Conservation (phyloP, 2,329 filamentous ascomycete species). For the Cadophora malorum region DNA sequence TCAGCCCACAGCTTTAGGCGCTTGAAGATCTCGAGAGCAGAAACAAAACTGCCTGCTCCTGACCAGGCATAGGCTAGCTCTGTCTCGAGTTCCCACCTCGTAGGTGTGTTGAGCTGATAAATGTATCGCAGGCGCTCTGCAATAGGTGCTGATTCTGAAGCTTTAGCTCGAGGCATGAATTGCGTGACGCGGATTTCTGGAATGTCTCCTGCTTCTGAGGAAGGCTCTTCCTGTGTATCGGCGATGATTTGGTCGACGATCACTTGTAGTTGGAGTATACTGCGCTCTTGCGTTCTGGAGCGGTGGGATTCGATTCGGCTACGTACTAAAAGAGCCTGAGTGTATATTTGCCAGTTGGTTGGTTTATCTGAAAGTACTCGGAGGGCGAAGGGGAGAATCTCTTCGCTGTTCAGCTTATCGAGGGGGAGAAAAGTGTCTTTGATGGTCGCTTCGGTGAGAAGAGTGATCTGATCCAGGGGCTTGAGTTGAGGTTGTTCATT, state of each 20-base stretch:
- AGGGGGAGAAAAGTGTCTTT: constrained; percentile 85
- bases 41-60: constrained; percentile 82
- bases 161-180: constrained; percentile 80
- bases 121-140: constrained; percentile 81
- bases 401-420: constrained; percentile 88
- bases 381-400: constrained; percentile 88
- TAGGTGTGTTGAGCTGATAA: constrained; percentile 82
- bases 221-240: constrained; percentile 63
- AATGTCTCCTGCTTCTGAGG: constrained; percentile 44
- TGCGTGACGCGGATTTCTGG: constrained; percentile 65
- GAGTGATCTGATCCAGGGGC: constrained; percentile 86
- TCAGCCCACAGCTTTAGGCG: constrained; percentile 93
- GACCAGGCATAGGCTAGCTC: constrained; percentile 96
- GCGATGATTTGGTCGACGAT: constrained; percentile 94
- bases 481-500: constrained; percentile 82
- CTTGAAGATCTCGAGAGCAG: constrained; percentile 95
- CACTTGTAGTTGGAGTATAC: constrained; percentile 90
- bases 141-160: constrained; percentile 78
- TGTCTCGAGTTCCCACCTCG: constrained; percentile 91
- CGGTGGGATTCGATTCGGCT: constrained; percentile 89
- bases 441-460: constrained; percentile 86
- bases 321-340: constrained; percentile 86
- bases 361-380: constrained; percentile 87
- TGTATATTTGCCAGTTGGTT: constrained; percentile 98
- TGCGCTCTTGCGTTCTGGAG: constrained; percentile 86